Evolutionary conservation across 2,329 filamentous ascomycete genomes (phyloP), one percentile per base, ranked within the genome.

Genomic region (Cadophora sp.): DNA sequence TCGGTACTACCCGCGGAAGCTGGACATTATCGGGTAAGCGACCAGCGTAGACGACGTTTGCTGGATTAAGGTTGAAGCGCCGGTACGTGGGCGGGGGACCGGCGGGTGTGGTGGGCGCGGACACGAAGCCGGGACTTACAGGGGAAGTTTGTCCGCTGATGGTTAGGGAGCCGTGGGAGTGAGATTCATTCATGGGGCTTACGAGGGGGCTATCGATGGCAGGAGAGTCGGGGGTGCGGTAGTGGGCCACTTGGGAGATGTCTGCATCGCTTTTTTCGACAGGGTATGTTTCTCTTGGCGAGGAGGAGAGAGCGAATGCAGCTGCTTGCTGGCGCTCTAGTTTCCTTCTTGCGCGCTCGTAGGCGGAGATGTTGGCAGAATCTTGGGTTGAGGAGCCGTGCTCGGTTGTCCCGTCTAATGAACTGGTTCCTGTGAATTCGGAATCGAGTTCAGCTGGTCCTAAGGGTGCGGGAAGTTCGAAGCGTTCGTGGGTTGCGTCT

Each of bases 31-130:
- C 81, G 0, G 86, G 86, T 4, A 89, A 73, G 6, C 83, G 83
- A 0, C 87, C 87, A 0, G 88, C 79, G 66, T 85, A 89, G 0
- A 89, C 79, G 2, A 89, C 81, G 22, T 83, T 82, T 3, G 81
- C 81, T 1, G 85, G 79, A 69, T 87, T 84, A 65, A 89, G 79
- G 69, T 87, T 84, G 64, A 89, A 87, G 37, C 68, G 64, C 19
- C 70, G 67, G 63, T 75, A 75, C 29, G 66, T 71, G 19, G 75
- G 74, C 8, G 75, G 74, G n/a, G 73, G 70, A n/a, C 64, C 64
- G 19, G 67, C 62, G 19, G 73, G 70, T 22, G 53, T 64, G 26
- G 63, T 62, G 19, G 72, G 64, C 22, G 50, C 40, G 9, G 67
- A 62, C 3, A 50, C 51, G 58, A 73, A 73, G n/a, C 67, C 67